These are phyloP conservation scores for Xylaria intraflava DNA, from an alignment of 495 filamentous ascomycete genomes.

Conservation along the genomic window DNA sequence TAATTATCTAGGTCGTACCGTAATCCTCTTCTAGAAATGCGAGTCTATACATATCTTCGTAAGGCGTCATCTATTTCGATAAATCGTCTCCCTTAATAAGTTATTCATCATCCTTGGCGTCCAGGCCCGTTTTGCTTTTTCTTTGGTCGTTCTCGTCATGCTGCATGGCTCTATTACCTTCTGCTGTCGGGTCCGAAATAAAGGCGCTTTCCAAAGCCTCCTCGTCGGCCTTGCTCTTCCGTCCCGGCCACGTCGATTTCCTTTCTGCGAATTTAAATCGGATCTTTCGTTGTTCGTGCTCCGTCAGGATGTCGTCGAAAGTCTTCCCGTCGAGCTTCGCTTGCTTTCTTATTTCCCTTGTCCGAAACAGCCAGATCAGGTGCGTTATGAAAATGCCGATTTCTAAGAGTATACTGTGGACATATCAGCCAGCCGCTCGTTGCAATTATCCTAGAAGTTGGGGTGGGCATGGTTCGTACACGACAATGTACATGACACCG, in stretches of 20 bases:
- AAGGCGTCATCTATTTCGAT: no score
- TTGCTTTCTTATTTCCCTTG: constrained; percentile 50
- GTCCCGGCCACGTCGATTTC: constrained; percentile 6
- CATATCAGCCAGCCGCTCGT: no score
- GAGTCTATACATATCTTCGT: no score
- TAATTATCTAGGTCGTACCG: no score
- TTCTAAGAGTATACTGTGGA: constrained; percentile 53
- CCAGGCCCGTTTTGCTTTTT: no score
- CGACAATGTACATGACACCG: constrained; percentile 61
- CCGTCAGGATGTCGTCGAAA: constrained; percentile 57
- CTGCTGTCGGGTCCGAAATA: neutral
- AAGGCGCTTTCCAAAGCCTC: neutral
- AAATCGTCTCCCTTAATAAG: no score
- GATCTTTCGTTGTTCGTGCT: constrained; percentile 27
- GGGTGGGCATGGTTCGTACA: constrained; percentile 35
- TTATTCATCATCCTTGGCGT: no score
- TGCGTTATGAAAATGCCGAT: constrained; percentile 64
- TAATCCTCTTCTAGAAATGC: no score
- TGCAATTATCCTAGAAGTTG: no score
- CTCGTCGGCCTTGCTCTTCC: neutral
- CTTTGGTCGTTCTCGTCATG: no score
- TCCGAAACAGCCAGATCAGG: constrained; percentile 59
- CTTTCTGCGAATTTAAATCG: constrained; percentile 40
- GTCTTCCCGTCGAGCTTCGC: constrained; percentile 52
- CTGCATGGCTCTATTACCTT: no score